Percentiles rank a stretch among this genome's conserved stretches.
phyloP scores from a whole-genome alignment of 140 eudicot species.

The Oenanthe javanica region DNA sequence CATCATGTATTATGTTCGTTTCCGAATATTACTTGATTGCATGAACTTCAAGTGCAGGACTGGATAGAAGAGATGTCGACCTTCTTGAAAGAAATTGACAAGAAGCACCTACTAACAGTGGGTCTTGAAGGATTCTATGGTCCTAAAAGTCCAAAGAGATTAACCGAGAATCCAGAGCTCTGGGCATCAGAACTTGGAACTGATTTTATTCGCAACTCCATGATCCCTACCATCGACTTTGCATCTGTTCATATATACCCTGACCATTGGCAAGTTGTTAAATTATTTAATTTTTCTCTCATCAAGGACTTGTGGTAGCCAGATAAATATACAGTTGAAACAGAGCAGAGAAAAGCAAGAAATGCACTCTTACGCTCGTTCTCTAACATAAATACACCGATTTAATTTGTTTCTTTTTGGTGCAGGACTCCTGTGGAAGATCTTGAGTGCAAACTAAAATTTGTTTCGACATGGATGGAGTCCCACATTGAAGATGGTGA shows the following conservation, averaged over 20 bases:
- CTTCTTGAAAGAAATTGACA: conserved; percentile 64
- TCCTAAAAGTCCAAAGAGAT: conserved; percentile 61
- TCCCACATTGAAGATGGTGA: conserved; percentile 95
- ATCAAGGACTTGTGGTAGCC: not conserved
- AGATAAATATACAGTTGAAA: not conserved
- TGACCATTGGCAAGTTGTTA: conserved; percentile 60
- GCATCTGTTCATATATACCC: conserved; percentile 98
- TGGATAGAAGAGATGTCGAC: conserved; percentile 96
- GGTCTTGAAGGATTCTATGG: conserved; percentile 97
- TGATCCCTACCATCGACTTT: conserved; percentile 67
- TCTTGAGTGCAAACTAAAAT: conserved; percentile 56
- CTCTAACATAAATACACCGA: not conserved
- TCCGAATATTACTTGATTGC: not conserved
- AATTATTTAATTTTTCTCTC: not conserved
- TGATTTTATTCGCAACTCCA: conserved; percentile 85
- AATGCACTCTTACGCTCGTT: not conserved
- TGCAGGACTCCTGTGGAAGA: conserved; percentile 51
- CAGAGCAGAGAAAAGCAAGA: not conserved
- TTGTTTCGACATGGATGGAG: conserved; percentile 66
- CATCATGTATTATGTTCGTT: not conserved
- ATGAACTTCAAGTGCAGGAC: conserved; percentile 45
- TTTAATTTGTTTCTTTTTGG: conserved; percentile 1
- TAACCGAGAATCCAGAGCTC: conserved; percentile 60
- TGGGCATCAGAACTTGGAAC: conserved; percentile 92
- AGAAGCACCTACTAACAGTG: conserved; percentile 71